These are phyloP conservation scores for Saturnispora quitensis DNA, from an alignment of 805 yeast species.

Conservation along the genomic window DNA sequence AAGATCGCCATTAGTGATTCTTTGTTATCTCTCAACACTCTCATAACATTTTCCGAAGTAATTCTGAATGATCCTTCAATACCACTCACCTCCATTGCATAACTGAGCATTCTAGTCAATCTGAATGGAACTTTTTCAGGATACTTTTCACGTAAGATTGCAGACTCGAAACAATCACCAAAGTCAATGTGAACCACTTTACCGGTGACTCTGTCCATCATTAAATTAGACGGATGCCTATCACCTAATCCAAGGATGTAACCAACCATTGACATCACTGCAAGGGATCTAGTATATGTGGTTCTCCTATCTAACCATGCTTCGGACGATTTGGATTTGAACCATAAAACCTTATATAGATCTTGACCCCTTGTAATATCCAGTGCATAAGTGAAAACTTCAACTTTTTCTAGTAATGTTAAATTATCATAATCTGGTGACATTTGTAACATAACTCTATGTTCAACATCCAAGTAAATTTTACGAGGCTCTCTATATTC, in stretches of 20 bases:
- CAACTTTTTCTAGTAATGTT: slow-evolving; percentile 86
- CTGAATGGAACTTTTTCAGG: slow-evolving; percentile 98
- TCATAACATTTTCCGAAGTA: slow-evolving; percentile 95
- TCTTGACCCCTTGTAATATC: slow-evolving; percentile 97
- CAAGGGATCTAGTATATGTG: slow-evolving; percentile 89
- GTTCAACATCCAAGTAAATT: slow-evolving; percentile 84
- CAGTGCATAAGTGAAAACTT: slow-evolving; percentile 90
- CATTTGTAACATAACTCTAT: slow-evolving; percentile 93
- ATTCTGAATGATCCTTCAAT: slow-evolving; percentile 96
- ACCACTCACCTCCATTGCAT: slow-evolving; percentile 98
- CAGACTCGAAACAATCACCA: slow-evolving; percentile 99
- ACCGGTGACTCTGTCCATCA: slow-evolving; percentile 92
- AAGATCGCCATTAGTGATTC: slow-evolving; percentile 96
- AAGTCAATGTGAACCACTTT: slow-evolving; percentile 95
- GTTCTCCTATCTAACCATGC: slow-evolving; percentile 98
- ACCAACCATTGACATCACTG: slow-evolving; percentile 99
- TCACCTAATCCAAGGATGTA: slow-evolving; percentile 95
- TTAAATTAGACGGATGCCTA: slow-evolving; percentile 92
- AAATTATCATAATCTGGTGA: slow-evolving; percentile 92
- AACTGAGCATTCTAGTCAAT: slow-evolving; percentile 90
- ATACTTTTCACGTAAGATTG: slow-evolving; percentile 88
- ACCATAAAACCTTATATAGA: slow-evolving; percentile 89
- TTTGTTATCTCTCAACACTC: slow-evolving; percentile 84
- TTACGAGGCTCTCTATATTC: slow-evolving; percentile 90
- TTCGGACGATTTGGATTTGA: slow-evolving; percentile 90